These are phyloP conservation scores for Kwoniella pini DNA, from an alignment of 768 basidiomycete species.

Conservation along the genomic window DNA sequence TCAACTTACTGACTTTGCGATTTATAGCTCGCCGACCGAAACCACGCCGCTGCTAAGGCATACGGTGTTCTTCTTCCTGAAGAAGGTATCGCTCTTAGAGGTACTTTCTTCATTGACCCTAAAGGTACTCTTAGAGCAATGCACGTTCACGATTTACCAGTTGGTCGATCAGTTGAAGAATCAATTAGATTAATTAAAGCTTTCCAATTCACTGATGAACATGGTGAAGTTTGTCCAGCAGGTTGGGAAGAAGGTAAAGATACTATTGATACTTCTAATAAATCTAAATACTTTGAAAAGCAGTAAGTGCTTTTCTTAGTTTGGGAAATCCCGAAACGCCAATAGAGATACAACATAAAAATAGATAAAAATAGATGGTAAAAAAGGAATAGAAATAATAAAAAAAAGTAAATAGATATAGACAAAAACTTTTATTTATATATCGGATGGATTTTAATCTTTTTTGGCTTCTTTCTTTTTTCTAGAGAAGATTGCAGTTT, in stretches of 20 bases:
- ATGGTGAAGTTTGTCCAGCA: conserved; percentile 90
- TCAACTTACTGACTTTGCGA: not conserved
- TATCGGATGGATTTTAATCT: conserved; percentile 4
- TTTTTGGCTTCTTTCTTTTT: not conserved
- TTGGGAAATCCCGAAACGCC: not conserved
- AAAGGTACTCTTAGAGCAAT: conserved; percentile 41
- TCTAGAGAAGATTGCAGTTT: no score
- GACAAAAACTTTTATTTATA: not conserved
- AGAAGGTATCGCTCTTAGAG: conserved; percentile 82
- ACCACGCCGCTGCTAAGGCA: conserved; percentile 74
- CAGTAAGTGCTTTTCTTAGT: conserved; percentile 34
- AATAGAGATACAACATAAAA: not conserved
- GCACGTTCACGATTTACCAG: conserved; percentile 80
- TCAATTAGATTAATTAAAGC: conserved; percentile 87
- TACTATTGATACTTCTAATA: conserved; percentile 44
- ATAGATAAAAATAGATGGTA: not conserved
- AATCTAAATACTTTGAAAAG: conserved; percentile 39
- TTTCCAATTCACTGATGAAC: conserved; percentile 74
- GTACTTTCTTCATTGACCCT: conserved; percentile 53
- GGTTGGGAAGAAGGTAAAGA: conserved; percentile 75
- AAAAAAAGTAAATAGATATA: not conserved
- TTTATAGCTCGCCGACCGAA: conserved; percentile 53
- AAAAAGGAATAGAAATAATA: conserved; percentile 1
- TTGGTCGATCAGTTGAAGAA: conserved; percentile 94
- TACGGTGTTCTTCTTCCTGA: conserved; percentile 89